Evolutionary conservation across 2,329 filamentous ascomycete genomes (phyloP), one percentile per base, ranked within the genome.

Genomic region (Talaromyces islandicus): DNA sequence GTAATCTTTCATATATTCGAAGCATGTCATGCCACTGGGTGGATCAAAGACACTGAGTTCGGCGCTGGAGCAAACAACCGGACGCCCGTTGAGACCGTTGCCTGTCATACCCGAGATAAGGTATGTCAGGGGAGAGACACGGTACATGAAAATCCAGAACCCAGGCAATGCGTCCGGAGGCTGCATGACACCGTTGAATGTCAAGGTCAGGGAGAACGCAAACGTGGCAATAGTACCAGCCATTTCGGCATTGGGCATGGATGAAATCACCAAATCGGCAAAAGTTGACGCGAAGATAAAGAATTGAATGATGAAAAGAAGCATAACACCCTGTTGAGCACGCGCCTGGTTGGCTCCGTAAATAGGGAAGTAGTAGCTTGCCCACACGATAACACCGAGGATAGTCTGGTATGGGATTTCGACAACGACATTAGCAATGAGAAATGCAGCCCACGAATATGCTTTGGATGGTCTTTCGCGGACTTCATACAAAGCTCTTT

Each of bases 111-210:
- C 69, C 14, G 75, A 72, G 4, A 80, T 75, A 4, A 79, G 73
- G 59, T 90, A 90, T 0, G 85, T 89, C 61, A 89, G 86, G 0
- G 86, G 87, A 0, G 82, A 85, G 11, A 85, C 78, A 29, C 84
- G 81, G 71, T 90, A 89, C 88, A 91, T 91, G 75, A 90, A 91
- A 62, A 85, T 85, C 88, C 88, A 92, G 77, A 91, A 91, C 0
- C 84, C 80, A 0, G 88, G 88, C 1, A 91, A 78, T 0, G 80
- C 78, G 4, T 68, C 62, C 0, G 86, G 83, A 0, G 81, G 72
- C 62, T 87, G 84, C 60, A 91, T 75, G 6, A 90, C 87, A 69
- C 87, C 72, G 25, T 50, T 62, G 76, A 88, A 88, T 60, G 84
- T 79, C 32, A 85, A 74, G 62, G 78, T 82, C 70, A 88, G 80